Conservation (phyloP, 169 alveolate genomes). For the Babesia bigemina region DNA sequence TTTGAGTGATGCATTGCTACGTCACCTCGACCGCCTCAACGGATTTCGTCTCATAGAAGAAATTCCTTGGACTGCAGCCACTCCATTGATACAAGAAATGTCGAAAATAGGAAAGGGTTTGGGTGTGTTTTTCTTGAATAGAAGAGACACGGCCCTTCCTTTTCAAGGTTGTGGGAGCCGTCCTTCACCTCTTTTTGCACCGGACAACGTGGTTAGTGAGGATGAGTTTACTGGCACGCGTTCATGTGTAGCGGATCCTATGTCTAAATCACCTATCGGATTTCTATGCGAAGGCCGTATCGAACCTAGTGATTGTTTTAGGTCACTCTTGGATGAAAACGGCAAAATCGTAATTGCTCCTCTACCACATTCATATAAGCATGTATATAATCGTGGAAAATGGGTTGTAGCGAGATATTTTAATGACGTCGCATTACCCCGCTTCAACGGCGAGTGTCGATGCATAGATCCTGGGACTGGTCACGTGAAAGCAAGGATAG, state of each 20-base stretch:
- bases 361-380: not conserved
- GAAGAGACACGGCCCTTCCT: not conserved
- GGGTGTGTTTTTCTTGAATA: too few relatives aligned
- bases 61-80: too few relatives aligned
- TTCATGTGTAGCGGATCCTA: conserved; percentile 15
- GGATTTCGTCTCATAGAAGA: too few relatives aligned
- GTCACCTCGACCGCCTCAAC: too few relatives aligned
- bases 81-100: too few relatives aligned
- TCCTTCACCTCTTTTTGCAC: not conserved
- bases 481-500: conserved; percentile 7
- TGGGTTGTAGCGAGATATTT: not conserved
- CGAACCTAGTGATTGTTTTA: conserved; percentile 5
- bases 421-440: not conserved
- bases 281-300: conserved; percentile 15
- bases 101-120: too few relatives aligned
- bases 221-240: conserved; percentile 6
- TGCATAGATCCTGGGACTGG: conserved; percentile 10
- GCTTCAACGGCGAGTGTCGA: not conserved
- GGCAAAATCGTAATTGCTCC: not conserved
- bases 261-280: not conserved
- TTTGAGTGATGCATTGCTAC: too few relatives aligned
- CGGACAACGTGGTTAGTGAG: not conserved
- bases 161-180: conserved; percentile 12
- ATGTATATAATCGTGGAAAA: too few relatives aligned
- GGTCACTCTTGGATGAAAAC: not conserved